Conservation (phyloP, 169 alveolate species). For the Fabrea salina region DNA sequence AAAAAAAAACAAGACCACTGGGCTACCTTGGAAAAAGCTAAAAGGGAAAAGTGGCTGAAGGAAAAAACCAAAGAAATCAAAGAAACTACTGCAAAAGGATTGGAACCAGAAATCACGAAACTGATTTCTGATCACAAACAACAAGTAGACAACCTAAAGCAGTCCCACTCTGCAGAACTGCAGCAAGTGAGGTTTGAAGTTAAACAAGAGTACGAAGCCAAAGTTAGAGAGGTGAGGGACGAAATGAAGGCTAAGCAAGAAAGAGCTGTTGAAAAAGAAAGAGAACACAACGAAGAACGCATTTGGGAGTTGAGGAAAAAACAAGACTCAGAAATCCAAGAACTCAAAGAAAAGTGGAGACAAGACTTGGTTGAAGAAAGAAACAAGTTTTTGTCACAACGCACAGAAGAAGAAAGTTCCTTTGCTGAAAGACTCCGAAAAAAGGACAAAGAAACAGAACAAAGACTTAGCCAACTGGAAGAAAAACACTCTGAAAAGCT, state of each 20-base stretch:
- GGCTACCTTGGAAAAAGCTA: constrained; percentile 55
- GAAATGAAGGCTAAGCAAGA: not conserved
- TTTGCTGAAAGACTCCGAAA: not conserved
- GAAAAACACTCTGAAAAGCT: not conserved
- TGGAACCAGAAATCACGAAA: constrained; percentile 66
- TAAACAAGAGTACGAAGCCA: not conserved
- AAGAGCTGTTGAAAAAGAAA: not conserved
- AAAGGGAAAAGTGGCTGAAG: constrained; percentile 62
- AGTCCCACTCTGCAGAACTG: constrained; percentile 10
- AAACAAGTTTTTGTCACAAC: not conserved
- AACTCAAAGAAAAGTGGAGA: constrained; percentile 14
- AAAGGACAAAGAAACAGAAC: not conserved
- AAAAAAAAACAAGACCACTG: constrained; percentile 60
- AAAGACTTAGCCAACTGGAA: not conserved
- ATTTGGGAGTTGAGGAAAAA: not conserved
- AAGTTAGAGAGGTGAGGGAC: not conserved
- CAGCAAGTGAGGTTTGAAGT: not conserved
- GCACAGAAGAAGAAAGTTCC: not conserved
- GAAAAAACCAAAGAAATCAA: constrained; percentile 63
- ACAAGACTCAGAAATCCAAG: constrained; percentile 5
- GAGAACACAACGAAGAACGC: not conserved
- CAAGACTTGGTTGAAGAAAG: not conserved
- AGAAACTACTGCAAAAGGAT: constrained; percentile 67
- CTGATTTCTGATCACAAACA: constrained; percentile 19
- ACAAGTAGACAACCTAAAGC: constrained; percentile 7